Conservation (phyloP, 2,329 filamentous ascomycete species). For the Amauroascus niger region DNA sequence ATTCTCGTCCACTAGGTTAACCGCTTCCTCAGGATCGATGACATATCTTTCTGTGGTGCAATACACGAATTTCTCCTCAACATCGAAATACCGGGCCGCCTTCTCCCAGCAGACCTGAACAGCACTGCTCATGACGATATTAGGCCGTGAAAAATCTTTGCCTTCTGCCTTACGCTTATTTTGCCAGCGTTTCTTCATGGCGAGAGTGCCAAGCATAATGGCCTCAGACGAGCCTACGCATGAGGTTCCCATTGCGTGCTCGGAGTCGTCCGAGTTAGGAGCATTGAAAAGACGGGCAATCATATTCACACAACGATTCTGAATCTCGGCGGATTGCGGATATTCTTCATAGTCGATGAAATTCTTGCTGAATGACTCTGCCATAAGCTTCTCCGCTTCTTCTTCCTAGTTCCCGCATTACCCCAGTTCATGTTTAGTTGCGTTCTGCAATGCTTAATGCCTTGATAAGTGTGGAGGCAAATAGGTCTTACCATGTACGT, state of each 20-base stretch:
- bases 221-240: constrained; percentile 79
- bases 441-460: too few relatives aligned
- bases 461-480: too few relatives aligned
- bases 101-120: constrained; percentile 99
- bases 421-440: constrained; percentile 9
- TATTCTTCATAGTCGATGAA: constrained; percentile 88
- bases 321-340: constrained; percentile 69
- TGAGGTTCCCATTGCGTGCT: constrained; percentile 70
- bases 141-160: constrained; percentile 69
- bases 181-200: constrained; percentile 94
- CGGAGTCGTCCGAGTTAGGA: constrained; percentile 47
- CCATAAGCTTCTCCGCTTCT: constrained; percentile 92
- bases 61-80: constrained; percentile 74
- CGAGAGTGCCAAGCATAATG: constrained; percentile 49
- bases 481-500: constrained; percentile 90
- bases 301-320: constrained; percentile 87
- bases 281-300: constrained; percentile 84
- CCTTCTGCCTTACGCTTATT: constrained; percentile 74
- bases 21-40: constrained; percentile 53
- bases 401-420: constrained; percentile 54
- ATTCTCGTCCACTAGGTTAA: constrained; percentile 56
- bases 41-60: constrained; percentile 53
- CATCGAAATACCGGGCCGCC: constrained; percentile 76
- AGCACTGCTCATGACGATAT: constrained; percentile 90
- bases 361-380: constrained; percentile 85